Percentiles rank a stretch among this genome's conserved stretches.
phyloP scores from a whole-genome alignment of 805 yeast genomes.

The Ogataea pignaliae region DNA sequence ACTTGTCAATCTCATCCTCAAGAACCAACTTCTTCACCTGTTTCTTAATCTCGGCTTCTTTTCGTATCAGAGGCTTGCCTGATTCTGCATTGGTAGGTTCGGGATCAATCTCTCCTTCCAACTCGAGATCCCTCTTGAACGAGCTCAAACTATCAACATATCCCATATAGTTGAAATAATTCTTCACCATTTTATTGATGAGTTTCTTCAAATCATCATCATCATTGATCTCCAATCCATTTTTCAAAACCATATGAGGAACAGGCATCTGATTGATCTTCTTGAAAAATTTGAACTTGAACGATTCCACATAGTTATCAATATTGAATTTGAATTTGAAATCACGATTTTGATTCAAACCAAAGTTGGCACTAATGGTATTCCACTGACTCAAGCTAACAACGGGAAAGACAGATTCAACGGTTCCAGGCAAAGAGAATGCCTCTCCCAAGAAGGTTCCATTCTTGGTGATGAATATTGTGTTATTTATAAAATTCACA shows the following conservation, averaged over 20 bases:
- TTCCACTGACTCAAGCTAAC: slow-evolving; percentile 43
- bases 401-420: slow-evolving; percentile 38
- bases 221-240: slow-evolving; percentile 8
- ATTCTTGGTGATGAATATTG: slow-evolving; percentile 76
- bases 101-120: slow-evolving; percentile 28
- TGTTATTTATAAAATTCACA: slow-evolving; percentile 57
- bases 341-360: slow-evolving; percentile 30
- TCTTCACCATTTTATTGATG: slow-evolving; percentile 24
- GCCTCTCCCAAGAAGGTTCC: slow-evolving; percentile 62
- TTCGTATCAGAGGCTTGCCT: slow-evolving; percentile 30
- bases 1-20: slow-evolving; percentile 42
- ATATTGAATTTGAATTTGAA: slow-evolving; percentile 44
- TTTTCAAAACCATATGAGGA: slow-evolving; percentile 8
- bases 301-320: slow-evolving; percentile 38
- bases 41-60: slow-evolving; percentile 33
- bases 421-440: slow-evolving; percentile 38
- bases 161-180: slow-evolving; percentile 58
- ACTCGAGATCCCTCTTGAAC: slow-evolving; percentile 41
- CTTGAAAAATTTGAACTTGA: slow-evolving; percentile 28
- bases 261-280: slow-evolving; percentile 13
- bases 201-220: slow-evolving; percentile 15
- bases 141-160: slow-evolving; percentile 49
- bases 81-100: slow-evolving; percentile 27
- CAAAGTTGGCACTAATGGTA: slow-evolving; percentile 49
- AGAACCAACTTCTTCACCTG: slow-evolving; percentile 37